These are phyloP conservation scores for Fennellomyces sp. DNA, from an alignment of 371 early-diverging fungal genomes.

Conservation along the genomic window DNA sequence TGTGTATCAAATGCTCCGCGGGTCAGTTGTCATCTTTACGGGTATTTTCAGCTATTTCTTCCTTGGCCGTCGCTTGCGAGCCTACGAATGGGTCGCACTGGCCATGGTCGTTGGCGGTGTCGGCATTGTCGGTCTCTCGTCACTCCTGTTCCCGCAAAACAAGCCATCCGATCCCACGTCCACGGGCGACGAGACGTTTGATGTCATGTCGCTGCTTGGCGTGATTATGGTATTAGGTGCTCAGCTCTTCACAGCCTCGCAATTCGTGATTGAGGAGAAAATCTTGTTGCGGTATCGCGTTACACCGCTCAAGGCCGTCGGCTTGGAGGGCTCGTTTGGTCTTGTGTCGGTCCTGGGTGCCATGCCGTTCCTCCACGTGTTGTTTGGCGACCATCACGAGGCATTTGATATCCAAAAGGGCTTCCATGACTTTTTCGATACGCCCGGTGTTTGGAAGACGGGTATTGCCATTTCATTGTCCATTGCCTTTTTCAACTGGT, in stretches of 20 bases:
- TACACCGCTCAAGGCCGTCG: conserved; percentile 89
- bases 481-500: conserved; percentile 94
- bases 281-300: conserved; percentile 79
- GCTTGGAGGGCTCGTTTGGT: conserved; percentile 93
- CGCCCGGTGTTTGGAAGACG: conserved; percentile 71
- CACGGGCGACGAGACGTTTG: conserved; percentile 13
- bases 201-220: conserved; percentile 62
- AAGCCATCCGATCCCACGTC: conserved; percentile 17
- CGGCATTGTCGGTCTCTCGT: conserved; percentile 83
- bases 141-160: conserved; percentile 54
- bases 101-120: conserved; percentile 82
- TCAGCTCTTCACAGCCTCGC: conserved; percentile 90
- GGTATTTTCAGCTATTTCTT: conserved; percentile 87
- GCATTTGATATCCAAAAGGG: conserved; percentile 83
- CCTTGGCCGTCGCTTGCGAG: conserved; percentile 73
- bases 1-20: conserved; percentile 97
- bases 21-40: conserved; percentile 93
- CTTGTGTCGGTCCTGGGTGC: conserved; percentile 67
- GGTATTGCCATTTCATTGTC: conserved; percentile 83
- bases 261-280: conserved; percentile 96
- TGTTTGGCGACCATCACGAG: conserved; percentile 62
- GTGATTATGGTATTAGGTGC: conserved; percentile 85
- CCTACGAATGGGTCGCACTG: conserved; percentile 84
- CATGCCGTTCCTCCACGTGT: conserved; percentile 80
- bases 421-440: conserved; percentile 71